A percentile compares a stretch with the other conserved stretches of the same genome.
Evolutionary conservation across 176 grass and related monocot species (phyloP).

Genomic region (Lolium rigidum): DNA sequence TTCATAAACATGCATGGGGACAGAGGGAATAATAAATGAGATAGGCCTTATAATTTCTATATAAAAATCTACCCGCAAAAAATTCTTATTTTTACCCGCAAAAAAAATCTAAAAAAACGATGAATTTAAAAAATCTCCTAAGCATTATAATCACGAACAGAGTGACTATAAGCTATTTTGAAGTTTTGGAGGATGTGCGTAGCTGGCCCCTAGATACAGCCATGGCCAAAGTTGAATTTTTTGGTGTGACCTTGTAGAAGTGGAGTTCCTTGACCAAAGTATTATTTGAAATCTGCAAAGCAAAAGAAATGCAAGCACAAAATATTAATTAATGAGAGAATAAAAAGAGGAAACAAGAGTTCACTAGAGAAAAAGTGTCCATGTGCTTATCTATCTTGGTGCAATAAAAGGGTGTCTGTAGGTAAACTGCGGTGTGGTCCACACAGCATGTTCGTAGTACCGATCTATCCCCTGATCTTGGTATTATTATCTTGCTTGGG

Average conservation of each 20-base stretch:
- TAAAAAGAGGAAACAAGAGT: not conserved
- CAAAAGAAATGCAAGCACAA: not conserved
- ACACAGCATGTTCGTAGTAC: not conserved
- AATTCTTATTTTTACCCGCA: too few relatives aligned
- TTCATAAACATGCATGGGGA: too few relatives aligned
- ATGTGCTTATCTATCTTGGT: not conserved
- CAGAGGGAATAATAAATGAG: too few relatives aligned
- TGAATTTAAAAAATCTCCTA: too few relatives aligned
- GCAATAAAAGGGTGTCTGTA: not conserved
- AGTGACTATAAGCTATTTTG: too few relatives aligned
- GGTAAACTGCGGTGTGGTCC: not conserved
- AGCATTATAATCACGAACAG: too few relatives aligned
- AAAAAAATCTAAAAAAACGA: too few relatives aligned
- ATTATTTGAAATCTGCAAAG: too few relatives aligned
- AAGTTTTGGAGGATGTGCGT: too few relatives aligned
- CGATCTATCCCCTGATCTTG: not conserved
- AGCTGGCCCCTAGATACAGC: too few relatives aligned
- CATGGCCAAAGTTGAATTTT: not conserved
- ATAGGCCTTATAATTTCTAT: too few relatives aligned
- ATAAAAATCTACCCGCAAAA: too few relatives aligned
- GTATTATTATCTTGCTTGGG: not conserved
- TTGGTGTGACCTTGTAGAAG: not conserved
- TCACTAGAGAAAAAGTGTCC: not conserved
- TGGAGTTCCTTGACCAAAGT: not conserved
- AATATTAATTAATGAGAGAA: not conserved